Conservation (phyloP, 2,329 filamentous ascomycete species). For the Anthostomella pinea region DNA sequence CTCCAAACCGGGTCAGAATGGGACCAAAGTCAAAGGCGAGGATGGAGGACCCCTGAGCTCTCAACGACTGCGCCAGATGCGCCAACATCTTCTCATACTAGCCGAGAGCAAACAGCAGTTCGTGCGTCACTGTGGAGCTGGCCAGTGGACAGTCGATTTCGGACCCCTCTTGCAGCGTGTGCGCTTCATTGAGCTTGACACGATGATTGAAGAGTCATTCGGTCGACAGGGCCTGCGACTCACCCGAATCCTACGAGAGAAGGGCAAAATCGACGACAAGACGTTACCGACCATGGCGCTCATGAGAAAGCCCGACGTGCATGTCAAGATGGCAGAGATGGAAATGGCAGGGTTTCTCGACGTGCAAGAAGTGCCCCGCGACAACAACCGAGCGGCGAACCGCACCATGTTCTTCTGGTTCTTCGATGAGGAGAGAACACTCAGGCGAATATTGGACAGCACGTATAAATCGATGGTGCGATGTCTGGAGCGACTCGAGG, state of each 20-base stretch:
- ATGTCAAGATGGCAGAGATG: conserved; percentile 80
- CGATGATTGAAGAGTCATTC: conserved; percentile 73
- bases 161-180: conserved; percentile 67
- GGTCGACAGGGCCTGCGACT: conserved; percentile 76
- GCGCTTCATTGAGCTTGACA: conserved; percentile 76
- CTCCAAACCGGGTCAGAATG: conserved; percentile 21
- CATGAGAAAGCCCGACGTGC: conserved; percentile 81
- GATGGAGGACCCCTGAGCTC: conserved; percentile 41
- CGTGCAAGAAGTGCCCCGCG: conserved; percentile 89
- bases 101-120: conserved; percentile 68
- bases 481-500: conserved; percentile 73
- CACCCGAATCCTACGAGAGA: conserved; percentile 78
- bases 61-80: conserved; percentile 57
- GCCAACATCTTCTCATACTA: conserved; percentile 71
- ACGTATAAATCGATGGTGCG: conserved; percentile 89
- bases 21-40: conserved; percentile 42
- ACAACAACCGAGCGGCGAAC: conserved; percentile 75
- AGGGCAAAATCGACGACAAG: conserved; percentile 95
- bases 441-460: conserved; percentile 70
- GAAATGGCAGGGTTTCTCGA: conserved; percentile 84
- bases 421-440: conserved; percentile 74
- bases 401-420: conserved; percentile 90
- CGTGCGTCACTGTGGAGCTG: conserved; percentile 63
- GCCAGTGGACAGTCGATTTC: conserved; percentile 84
- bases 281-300: conserved; percentile 76